Percentiles rank a stretch among this genome's conserved stretches.
Evolutionary conservation across 1,139 yeast species (phyloP).

Genomic region (Suhomyces ambrosiae): DNA sequence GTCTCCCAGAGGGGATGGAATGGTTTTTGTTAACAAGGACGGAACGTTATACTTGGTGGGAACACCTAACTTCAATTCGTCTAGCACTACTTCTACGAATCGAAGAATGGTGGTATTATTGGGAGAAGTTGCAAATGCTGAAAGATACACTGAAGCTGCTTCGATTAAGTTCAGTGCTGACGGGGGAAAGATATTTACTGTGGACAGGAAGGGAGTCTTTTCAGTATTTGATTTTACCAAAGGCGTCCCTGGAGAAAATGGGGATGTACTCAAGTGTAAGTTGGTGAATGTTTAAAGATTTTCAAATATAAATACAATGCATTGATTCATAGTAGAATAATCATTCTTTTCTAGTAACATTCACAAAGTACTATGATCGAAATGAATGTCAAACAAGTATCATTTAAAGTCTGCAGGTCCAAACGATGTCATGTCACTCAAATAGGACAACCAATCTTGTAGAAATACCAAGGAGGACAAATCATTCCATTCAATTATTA

Average conservation of each 20-base stretch:
- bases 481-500: too few relatives aligned
- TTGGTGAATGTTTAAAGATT: constrained; percentile 36
- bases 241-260: constrained; percentile 71
- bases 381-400: too few relatives aligned
- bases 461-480: too few relatives aligned
- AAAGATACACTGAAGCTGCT: constrained; percentile 70
- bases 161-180: constrained; percentile 72
- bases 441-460: too few relatives aligned
- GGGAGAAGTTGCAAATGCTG: constrained; percentile 78
- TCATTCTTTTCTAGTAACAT: too few relatives aligned
- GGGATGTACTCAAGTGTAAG: constrained; percentile 79
- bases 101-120: constrained; percentile 65
- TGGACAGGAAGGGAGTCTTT: constrained; percentile 80
- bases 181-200: constrained; percentile 74
- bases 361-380: too few relatives aligned
- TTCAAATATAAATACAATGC: background rate
- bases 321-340: too few relatives aligned
- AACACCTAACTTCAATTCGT: constrained; percentile 56
- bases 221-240: constrained; percentile 86
- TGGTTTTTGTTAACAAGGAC: constrained; percentile 75
- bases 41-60: constrained; percentile 75
- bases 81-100: constrained; percentile 16
- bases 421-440: too few relatives aligned
- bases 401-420: too few relatives aligned
- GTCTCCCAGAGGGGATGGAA: constrained; percentile 85